phyloP scores from a whole-genome alignment of 148 eudicot genomes.

The Simmondsia chinensis region DNA sequence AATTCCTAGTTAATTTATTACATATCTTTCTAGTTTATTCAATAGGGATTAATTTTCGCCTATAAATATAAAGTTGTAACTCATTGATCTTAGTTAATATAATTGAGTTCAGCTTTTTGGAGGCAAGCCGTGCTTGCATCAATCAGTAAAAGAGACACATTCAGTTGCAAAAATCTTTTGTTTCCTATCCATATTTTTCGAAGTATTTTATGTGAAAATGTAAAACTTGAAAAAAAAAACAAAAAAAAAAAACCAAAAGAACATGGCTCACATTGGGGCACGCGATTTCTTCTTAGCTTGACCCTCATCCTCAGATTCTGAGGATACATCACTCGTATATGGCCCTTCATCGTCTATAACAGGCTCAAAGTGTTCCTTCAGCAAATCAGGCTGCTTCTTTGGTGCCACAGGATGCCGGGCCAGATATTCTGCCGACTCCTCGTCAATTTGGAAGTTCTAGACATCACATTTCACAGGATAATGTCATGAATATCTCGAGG shows the following conservation, averaged over 20 bases:
- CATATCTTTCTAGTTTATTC: no score
- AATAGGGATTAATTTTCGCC: no score
- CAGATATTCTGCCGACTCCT: constrained; percentile 38
- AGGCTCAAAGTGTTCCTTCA: constrained; percentile 79
- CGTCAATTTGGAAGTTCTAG: constrained; percentile 52
- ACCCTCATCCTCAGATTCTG: constrained; percentile 37
- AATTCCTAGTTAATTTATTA: no score
- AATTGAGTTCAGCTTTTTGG: no score
- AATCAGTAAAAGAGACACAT: no score
- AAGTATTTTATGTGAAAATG: not conserved
- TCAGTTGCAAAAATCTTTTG: no score
- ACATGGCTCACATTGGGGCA: constrained; percentile 39
- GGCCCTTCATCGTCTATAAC: constrained; percentile 23
- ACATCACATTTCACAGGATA: no score
- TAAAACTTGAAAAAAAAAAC: not conserved
- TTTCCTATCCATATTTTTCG: no score
- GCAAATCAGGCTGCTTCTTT: constrained; percentile 32
- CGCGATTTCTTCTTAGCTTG: constrained; percentile 25
- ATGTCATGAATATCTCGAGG: no score
- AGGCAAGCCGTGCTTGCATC: no score
- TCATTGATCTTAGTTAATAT: no score
- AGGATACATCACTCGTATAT: constrained; percentile 45
- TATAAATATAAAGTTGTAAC: no score
- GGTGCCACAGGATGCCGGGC: constrained; percentile 54
- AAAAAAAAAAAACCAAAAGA: not conserved